phyloP scores from a whole-genome alignment of 2,329 filamentous ascomycete species.

The Penicillium sp. region DNA sequence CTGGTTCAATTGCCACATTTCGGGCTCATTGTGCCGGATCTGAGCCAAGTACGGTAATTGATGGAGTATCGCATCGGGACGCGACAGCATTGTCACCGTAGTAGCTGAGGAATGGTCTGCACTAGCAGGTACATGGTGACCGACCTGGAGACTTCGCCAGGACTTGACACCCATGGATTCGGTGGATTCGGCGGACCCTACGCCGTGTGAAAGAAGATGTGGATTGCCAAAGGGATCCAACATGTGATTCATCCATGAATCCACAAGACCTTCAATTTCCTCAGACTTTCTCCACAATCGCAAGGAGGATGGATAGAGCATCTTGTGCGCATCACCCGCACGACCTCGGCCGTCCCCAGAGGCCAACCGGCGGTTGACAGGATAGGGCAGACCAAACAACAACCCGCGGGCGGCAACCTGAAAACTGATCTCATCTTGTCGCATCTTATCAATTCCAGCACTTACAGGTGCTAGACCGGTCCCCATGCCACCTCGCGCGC shows the following conservation, averaged over 20 bases:
- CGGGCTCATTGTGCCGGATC: slow-evolving; percentile 50
- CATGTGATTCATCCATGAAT: slow-evolving; percentile 40
- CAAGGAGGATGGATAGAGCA: slow-evolving; percentile 87
- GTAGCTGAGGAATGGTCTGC: background rate
- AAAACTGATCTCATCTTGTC: slow-evolving; percentile 93
- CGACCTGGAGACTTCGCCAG: slow-evolving; percentile 31
- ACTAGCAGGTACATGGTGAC: slow-evolving; percentile 2
- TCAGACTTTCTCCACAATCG: slow-evolving; percentile 82
- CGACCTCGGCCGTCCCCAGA: slow-evolving; percentile 34
- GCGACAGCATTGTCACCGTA: slow-evolving; percentile 33
- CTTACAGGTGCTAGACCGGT: slow-evolving; percentile 56
- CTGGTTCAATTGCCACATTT: slow-evolving; percentile 62
- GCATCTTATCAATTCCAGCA: slow-evolving; percentile 62
- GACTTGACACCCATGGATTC: slow-evolving; percentile 34
- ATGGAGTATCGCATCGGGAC: slow-evolving; percentile 63
- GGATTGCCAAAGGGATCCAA: slow-evolving; percentile 38
- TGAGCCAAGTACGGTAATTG: slow-evolving; percentile 80
- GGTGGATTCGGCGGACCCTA: slow-evolving; percentile 1
- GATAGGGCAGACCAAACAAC: slow-evolving; percentile 78
- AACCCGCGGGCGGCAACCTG: slow-evolving; percentile 86
- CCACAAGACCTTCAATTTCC: slow-evolving; percentile 71
- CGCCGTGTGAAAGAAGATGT: slow-evolving; percentile 41
- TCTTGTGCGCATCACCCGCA: slow-evolving; percentile 69
- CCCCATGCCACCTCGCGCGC: slow-evolving; percentile 53
- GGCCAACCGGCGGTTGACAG: slow-evolving; percentile 66